Percentiles rank a stretch among this genome's conserved stretches.
phyloP scores from a whole-genome alignment of 73 alveolate species.

The Diophrys appendiculata region DNA sequence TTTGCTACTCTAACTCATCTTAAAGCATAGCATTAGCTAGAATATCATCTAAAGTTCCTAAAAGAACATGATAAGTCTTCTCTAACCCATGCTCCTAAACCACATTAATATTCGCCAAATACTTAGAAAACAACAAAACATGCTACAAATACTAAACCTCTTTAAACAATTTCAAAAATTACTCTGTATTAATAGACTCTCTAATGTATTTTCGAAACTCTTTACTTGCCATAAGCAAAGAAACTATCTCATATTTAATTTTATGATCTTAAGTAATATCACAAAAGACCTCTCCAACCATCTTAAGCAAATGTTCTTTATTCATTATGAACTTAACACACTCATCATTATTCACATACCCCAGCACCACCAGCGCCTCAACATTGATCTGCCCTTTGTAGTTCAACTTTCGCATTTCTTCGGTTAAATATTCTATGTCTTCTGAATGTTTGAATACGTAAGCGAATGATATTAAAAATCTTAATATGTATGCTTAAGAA shows the following conservation, averaged over 20 bases:
- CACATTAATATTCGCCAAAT: not conserved
- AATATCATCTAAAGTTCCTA: not conserved
- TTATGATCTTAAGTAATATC: not conserved
- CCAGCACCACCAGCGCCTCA: not conserved
- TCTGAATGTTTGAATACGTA: not conserved
- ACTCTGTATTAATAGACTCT: not conserved
- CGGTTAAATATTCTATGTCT: not conserved
- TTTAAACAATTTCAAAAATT: too few relatives aligned
- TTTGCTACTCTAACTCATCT: too few relatives aligned
- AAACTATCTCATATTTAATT: not conserved
- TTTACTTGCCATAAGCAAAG: not conserved
- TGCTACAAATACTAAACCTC: not conserved
- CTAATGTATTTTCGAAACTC: not conserved
- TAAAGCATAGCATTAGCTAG: not conserved
- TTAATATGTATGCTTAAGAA: too few relatives aligned
- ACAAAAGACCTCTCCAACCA: not conserved
- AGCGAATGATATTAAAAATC: too few relatives aligned
- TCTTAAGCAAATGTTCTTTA: not conserved
- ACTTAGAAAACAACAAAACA: not conserved
- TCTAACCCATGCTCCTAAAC: not conserved
- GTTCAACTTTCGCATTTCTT: not conserved
- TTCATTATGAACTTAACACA: too few relatives aligned
- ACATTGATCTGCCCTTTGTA: not conserved
- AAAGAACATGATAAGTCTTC: not conserved
- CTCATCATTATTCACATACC: not conserved